Conservation (phyloP, 805 yeast species). For the Blastobotrys robertii region DNA sequence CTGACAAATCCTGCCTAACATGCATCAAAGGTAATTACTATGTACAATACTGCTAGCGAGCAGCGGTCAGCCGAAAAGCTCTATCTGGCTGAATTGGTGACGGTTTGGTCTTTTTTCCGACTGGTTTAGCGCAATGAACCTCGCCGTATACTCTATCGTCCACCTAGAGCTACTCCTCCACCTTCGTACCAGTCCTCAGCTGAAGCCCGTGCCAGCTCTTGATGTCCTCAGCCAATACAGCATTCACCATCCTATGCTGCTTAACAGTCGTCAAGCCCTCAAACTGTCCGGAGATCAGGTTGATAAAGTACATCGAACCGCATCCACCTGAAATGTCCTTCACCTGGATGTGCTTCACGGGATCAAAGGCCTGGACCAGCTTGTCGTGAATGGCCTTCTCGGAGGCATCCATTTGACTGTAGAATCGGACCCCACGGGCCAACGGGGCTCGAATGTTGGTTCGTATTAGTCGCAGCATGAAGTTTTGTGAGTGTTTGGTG, state of each 20-base stretch:
- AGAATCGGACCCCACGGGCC: not conserved
- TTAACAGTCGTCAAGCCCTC: constrained; percentile 76
- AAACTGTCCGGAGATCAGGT: constrained; percentile 61
- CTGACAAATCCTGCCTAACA: too few species aligned
- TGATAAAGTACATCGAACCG: constrained; percentile 94
- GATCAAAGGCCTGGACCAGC: constrained; percentile 46
- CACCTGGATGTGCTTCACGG: constrained; percentile 49
- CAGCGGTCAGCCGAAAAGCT: too few species aligned
- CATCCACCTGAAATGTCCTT: constrained; percentile 90
- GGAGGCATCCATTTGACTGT: constrained; percentile 2
- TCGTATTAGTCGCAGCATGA: too few species aligned
- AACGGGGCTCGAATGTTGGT: too few species aligned
- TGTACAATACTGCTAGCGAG: too few species aligned
- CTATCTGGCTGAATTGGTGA: too few species aligned
- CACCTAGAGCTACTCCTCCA: not conserved
- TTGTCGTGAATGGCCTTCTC: constrained; percentile 55
- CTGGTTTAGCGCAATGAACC: too few species aligned
- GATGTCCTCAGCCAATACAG: constrained; percentile 72
- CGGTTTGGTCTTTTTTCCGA: too few species aligned
- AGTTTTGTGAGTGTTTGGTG: too few species aligned
- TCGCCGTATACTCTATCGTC: too few species aligned
- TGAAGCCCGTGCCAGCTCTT: constrained; percentile 93
- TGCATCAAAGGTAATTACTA: too few species aligned
- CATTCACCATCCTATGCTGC: constrained; percentile 87
- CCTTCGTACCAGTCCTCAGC: constrained; percentile 49